Evolutionary conservation across 768 basidiomycete genomes (phyloP), one percentile per base, ranked within the genome.

Genomic region (Cystobasidium onofrii): DNA sequence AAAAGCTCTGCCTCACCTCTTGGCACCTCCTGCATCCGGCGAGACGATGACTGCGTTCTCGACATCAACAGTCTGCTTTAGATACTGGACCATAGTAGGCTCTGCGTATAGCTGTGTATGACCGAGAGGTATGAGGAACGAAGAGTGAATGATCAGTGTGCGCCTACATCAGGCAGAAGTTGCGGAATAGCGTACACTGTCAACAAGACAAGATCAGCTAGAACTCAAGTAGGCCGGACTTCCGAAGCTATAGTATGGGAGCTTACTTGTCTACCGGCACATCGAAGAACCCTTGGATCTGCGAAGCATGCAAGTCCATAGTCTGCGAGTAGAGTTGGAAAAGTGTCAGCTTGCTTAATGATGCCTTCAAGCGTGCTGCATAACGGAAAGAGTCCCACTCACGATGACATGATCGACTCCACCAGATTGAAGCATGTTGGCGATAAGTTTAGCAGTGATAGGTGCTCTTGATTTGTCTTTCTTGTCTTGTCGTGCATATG

Each of bases 221-320:
- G 27, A 25, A 34, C 15, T 66, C 62, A 60, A 10, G 31, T 10
- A 23, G 23, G n/a, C n/a, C n/a, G n/a, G n/a, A n/a, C 23, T 20
- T 31, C 25, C n/a, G 10, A 63, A 41, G 41, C 63, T 54, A n/a
- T 34, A 46, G 39, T 39, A 41, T 73, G 46, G n/a, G n/a, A 31
- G 87, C 92, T 86, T 81, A 95, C 92, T 99, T 98, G 85, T 99
- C 96, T 79, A 97, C 95, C 9, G 96, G 96, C 54, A 98, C 94
- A 82, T 98, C 95, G 82, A 99, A 99, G 84, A 99, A 99, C 6
- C 96, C 96, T 83, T 99, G 96, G 76, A 99, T 98, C 80, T 99
- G 96, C 1, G 92, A 95, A 36, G 96, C 96, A 80, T 99, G 95
- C 74, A 98, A 84, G 83, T 99, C 96, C 92, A 98, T 96, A 10